Base-by-base conservation (phyloP, 1,139 yeast species). In the Hyphopichia wangnamkhiaoensis region DNA sequence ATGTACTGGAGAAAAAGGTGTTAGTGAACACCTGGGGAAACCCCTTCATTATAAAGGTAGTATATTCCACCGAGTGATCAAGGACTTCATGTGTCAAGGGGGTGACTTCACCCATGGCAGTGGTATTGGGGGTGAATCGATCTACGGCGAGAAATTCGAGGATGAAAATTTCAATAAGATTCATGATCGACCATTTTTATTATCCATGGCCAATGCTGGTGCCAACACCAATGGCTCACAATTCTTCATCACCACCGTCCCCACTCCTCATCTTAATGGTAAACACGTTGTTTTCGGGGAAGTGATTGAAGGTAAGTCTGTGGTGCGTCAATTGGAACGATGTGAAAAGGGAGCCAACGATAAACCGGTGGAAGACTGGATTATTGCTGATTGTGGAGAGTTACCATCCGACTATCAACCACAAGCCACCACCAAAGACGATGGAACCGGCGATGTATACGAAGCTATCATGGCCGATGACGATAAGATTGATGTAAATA, bases 141-240 rank as follows among this genome's bases (percentile, higher is more conserved):
- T 90, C 50, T 93, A 91, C 59, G 98, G 98, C 13, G 96, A 87
- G 54, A 90, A 88, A 63, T 93, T 93, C 58, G 95, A 86, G 58
- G 98, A 93, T 60, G 98, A 93, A 65, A 85, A 84, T 63, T 91
- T 93, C 62, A 65, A 74, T 42, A 64, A 79, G 50, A 76, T 75
- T 49, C 98, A 93, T 59, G 91, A 83, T 50, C 75, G 76, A 54
- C 97, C 98, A 39, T 91, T 86, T 61, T 71, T 91, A 52, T 76
- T 93, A 54, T 87, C 96, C 15, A 93, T 93, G 98, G 98, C 98
- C 45, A 91, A 90, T 61, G 88, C 96, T 5, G 98, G 98, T 10
- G 91, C 96, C 40, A 82, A 85, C 61, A 91, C 98, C 45, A 93
- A 93, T 59, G 98, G 98, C 1, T 89, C 96, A 0, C 98, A 93